Percentiles rank a stretch among this genome's conserved stretches.
phyloP scores from a whole-genome alignment of 2,329 filamentous ascomycete genomes.

The Ophiostoma quercus region DNA sequence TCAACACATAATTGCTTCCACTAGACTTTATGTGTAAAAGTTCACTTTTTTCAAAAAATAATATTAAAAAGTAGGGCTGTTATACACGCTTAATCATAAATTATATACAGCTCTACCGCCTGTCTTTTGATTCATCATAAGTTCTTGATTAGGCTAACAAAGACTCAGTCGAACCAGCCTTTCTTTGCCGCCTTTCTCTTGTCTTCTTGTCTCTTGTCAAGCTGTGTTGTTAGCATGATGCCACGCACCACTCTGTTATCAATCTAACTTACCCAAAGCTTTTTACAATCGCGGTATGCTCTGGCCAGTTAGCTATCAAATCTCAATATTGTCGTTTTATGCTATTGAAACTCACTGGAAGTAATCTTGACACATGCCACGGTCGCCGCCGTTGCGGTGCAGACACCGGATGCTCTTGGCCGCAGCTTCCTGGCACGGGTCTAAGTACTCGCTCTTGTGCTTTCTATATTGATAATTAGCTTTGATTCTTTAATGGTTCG shows the following conservation, averaged over 20 bases:
- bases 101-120: neutral
- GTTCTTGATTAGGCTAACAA: too few relatives aligned
- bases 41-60: neutral
- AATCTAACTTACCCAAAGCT: constrained; percentile 67
- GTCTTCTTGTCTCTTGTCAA: constrained; percentile 30
- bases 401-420: constrained; percentile 79
- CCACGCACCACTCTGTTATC: neutral
- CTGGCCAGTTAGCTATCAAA: constrained; percentile 41
- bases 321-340: neutral
- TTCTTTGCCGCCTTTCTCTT: constrained; percentile 19
- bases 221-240: constrained; percentile 25
- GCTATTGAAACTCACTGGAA: constrained; percentile 63
- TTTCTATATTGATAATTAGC: constrained; percentile 54
- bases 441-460: constrained; percentile 80
- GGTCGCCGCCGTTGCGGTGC: constrained; percentile 80
- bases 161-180: neutral
- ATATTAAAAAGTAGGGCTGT: neutral
- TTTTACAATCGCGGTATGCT: constrained; percentile 91
- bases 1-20: too few relatives aligned
- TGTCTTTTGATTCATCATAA: too few relatives aligned
- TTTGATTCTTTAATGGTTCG: too few relatives aligned
- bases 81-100: neutral
- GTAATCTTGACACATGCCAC: constrained; percentile 86
- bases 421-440: constrained; percentile 92
- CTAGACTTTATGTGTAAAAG: too few relatives aligned